Evolutionary conservation across 768 basidiomycete species (phyloP), one percentile per base, ranked within the genome.

Genomic region (Favolaschia claudopus): DNA sequence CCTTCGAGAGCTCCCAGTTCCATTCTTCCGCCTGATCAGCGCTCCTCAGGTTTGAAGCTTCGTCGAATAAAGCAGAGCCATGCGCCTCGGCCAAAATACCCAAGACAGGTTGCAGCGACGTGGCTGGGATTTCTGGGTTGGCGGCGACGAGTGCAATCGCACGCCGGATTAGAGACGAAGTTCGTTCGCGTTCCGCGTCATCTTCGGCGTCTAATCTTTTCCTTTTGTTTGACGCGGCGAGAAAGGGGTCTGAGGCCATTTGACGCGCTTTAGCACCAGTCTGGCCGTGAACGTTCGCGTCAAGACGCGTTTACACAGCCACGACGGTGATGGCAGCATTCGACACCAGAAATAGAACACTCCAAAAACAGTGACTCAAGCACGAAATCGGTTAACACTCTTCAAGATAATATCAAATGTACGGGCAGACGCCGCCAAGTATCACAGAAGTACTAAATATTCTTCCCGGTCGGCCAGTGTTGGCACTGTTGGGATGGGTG

Each of bases 1-100:
- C 20, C 25, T 48, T 13, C 12, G 57, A 32, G 24, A 59, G 44
- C 31, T 59, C 43, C 57, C 57, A 59, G 43, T 59, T 40, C 50
- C 57, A 59, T 28, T 59, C 57, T 40, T 52, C 50, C 33, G 10
- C 33, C 33, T 31, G 36, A 6, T 0, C 6, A 19, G 29, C 25
- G 19, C n/a, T 25, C n/a, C 25, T 19, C 24, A 31, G 4, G 19
- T 31, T 24, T 3, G 1, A 1, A 4, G 36, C 46, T 32, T 57
- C 55, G 4, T 25, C 22, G 19, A 28, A 31, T 10, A 59, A 31
- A 0, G 49, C 57, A 40, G 57, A 59, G 15, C 38, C 43, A 22
- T 59, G 52, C 1, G 57, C 57, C 5, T 45, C 38, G 20, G 25
- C 52, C 7, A 52, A 38, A 2, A 44, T 40, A 33, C 14, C 37